These are phyloP conservation scores for Groenewaldozyma auringiensis DNA, from an alignment of 1,139 yeast species.

Conservation along the genomic window DNA sequence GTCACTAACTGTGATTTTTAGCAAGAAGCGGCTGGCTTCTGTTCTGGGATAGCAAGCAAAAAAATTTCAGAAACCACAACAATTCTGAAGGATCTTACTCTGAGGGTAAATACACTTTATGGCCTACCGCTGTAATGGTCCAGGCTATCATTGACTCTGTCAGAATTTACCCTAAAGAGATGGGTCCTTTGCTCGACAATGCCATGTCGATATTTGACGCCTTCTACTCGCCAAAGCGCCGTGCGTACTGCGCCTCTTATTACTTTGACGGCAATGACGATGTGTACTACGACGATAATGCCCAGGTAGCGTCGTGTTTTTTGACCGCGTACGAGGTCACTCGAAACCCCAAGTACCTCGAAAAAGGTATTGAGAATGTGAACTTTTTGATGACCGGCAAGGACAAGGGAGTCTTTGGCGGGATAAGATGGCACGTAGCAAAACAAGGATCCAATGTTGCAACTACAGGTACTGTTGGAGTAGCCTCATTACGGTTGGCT, in stretches of 20 bases:
- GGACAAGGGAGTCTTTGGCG: conserved; percentile 40
- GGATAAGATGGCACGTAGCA: conserved; percentile 59
- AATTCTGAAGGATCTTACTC: conserved; percentile 42
- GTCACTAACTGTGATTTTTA: background rate
- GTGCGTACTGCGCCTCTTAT: conserved; percentile 55
- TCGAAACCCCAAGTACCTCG: conserved; percentile 45
- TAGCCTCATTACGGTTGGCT: conserved; percentile 55
- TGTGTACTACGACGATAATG: conserved; percentile 69
- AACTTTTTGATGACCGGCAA: conserved; percentile 63
- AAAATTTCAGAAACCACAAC: conserved; percentile 21
- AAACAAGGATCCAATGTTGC: conserved; percentile 57
- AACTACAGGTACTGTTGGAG: conserved; percentile 65
- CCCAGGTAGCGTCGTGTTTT: conserved; percentile 63
- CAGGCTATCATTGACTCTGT: conserved; percentile 60
- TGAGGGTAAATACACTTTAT: conserved; percentile 49
- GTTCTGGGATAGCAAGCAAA: conserved; percentile 24
- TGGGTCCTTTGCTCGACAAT: conserved; percentile 50
- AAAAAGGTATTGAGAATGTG: conserved; percentile 51
- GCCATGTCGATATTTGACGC: conserved; percentile 45
- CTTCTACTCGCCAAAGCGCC: conserved; percentile 45
- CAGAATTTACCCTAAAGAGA: conserved; percentile 47
- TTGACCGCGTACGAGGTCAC: conserved; percentile 66
- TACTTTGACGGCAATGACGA: conserved; percentile 51
- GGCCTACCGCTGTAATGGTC: conserved; percentile 62
- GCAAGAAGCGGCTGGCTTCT: conserved; percentile 16